Base-by-base conservation (phyloP, 768 basidiomycete species). In the Rhizopogon sp. region DNA sequence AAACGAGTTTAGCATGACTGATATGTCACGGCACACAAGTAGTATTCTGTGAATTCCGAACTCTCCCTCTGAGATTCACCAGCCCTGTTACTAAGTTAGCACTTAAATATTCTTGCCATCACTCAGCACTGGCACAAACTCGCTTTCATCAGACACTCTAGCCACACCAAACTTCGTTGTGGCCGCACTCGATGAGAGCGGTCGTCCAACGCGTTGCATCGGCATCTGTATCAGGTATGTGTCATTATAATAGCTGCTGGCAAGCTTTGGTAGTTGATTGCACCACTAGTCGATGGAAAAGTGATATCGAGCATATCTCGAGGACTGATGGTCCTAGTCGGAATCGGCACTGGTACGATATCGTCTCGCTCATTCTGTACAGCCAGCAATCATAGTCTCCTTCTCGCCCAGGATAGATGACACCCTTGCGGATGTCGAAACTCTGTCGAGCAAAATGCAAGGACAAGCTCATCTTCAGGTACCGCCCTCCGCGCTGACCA, bases 311-410 rank as follows among this genome's bases (percentile, higher is more conserved):
- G 80, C 39, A 96, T 98, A 57, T 85, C 87, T 16, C 77, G 79
- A 60, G 95, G 95, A 1, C 74, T 98, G 31, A 87, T 98, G 81
- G 89, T 95, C 17, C 81, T 98, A 14, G 83, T 98, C 35, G 95
- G 95, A 28, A 90, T 98, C 60, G 90, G 89, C 42, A 75, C 76
- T 72, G 90, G 90, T 89, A 74, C 61, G 76, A 25, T 43, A 39
- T 37, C n/a, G 17, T 52, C 17, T 42, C 33, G 13, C 25, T 51
- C 45, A 28, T 53, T 37, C 31, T 35, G 41, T 57, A 13, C 57
- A 59, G 47, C 60, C 14, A 39, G 17, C 37, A 17, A 41, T 41
- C 20, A 10, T 6, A 22, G 1, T 11, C 33, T 22, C 17, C 17
- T 20, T 20, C 29, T 16, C n/a, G 17, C 33, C 51, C 65, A 78